Evolutionary conservation across 371 early-diverging fungal genomes (phyloP).

Genomic region (Zancudomyces culisetae): DNA sequence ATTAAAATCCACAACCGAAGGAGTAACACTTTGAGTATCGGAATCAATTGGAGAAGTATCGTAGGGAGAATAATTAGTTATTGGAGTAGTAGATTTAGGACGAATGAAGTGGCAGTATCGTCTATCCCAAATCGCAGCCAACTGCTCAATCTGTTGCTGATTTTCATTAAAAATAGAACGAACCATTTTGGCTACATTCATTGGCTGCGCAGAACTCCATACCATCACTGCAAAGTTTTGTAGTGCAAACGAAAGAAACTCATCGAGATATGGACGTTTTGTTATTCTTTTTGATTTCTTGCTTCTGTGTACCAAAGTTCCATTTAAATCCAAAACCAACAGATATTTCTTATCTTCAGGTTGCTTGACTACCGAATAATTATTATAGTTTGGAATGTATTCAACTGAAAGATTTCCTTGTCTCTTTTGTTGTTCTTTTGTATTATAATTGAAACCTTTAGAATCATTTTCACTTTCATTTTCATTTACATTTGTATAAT

Average conservation of each 20-base stretch:
- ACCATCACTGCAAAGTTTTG: slow-evolving; percentile 47
- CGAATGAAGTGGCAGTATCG: no score
- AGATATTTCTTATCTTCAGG: slow-evolving; percentile 15
- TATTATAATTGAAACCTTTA: no score
- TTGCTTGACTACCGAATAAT: neutral
- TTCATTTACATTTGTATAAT: no score
- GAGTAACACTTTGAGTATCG: no score
- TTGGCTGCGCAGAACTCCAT: slow-evolving; percentile 56
- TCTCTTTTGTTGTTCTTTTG: neutral
- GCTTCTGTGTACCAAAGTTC: slow-evolving; percentile 30
- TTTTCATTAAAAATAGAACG: slow-evolving; percentile 26
- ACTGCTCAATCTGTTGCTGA: slow-evolving; percentile 15
- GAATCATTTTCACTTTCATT: no score
- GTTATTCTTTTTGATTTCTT: slow-evolving; percentile 19
- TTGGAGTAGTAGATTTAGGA: no score
- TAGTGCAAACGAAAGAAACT: slow-evolving; percentile 39
- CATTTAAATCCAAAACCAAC: slow-evolving; percentile 53
- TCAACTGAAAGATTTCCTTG: neutral
- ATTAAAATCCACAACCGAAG: no score
- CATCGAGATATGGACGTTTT: slow-evolving; percentile 30
- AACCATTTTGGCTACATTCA: slow-evolving; percentile 36
- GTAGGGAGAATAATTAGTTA: no score
- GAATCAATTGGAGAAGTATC: no score
- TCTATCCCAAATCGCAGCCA: slow-evolving; percentile 40
- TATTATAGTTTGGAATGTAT: neutral